Evolutionary conservation across 176 grass and related monocot genomes (phyloP).

Genomic region (Juncus effusus): DNA sequence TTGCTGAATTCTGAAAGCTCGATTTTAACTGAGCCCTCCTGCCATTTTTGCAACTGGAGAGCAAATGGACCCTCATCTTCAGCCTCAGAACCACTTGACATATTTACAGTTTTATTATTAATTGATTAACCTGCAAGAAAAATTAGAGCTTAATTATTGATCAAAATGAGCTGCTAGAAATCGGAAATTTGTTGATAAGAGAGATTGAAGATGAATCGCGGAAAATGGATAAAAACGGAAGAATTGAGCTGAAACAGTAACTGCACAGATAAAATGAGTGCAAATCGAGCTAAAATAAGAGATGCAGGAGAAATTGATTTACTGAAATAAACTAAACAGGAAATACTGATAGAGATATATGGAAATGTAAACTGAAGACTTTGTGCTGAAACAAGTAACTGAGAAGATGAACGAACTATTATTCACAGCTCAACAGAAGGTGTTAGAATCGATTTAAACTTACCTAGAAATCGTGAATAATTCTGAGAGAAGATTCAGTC

Average conservation of each 20-base stretch:
- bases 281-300: too few relatives aligned
- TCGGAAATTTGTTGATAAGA: neutral
- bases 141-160: neutral
- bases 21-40: conserved; percentile 30
- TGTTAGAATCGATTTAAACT: neutral
- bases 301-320: neutral
- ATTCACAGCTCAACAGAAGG: neutral
- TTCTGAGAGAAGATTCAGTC: neutral
- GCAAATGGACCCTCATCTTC: conserved; percentile 52
- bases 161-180: neutral
- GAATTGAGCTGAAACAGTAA: neutral
- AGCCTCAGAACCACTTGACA: conserved; percentile 37
- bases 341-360: neutral
- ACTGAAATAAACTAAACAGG: neutral
- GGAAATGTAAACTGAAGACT: too few relatives aligned
- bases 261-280: neutral
- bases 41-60: conserved; percentile 73
- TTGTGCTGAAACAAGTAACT: neutral
- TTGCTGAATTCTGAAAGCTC: conserved; percentile 67
- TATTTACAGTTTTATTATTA: conserved; percentile 19
- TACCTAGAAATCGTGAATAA: neutral
- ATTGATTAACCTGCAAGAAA: conserved; percentile 33
- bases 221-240: neutral
- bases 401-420: neutral
- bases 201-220: neutral